Base-by-base conservation (phyloP, 2,329 filamentous ascomycete species). In the Paramyrothecium sp. region DNA sequence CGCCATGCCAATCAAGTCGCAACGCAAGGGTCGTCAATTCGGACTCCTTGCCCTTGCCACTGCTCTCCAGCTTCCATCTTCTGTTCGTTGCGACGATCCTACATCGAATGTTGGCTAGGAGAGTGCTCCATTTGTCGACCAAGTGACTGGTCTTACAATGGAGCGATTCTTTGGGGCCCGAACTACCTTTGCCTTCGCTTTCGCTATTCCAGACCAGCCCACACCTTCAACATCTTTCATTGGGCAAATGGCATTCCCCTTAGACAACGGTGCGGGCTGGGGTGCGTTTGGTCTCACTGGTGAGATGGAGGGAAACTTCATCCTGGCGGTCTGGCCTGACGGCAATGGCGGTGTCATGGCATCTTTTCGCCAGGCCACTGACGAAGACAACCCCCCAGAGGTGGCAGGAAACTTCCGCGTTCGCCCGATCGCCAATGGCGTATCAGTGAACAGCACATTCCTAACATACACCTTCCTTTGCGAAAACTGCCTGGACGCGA, bases 391-490 rank as follows among this genome's bases (percentile, higher is more conserved):
- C 54, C 78, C 78, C 26, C 68, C 76, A n/a, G 73, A 78, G 44
- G 71, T 75, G 7, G 70, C 69, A 2, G 77, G 77, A 3, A 62
- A 69, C 26, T 79, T 79, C 58, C 66, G 69, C 2, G 70, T 77
- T 8, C 64, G 64, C 2, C 70, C 76, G 17, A 78, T 80, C 47
- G 61, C 71, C 5, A 71, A 72, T n/a, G 77, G 72, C 1, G 78
- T 75, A 7, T 72, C 69, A 33, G 72, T 77, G 56, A 80, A 78
- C 66, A 65, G 60, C 51, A 76, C 75, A 1, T 73, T 74, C 57
- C 73, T 78, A 54, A 73, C 73, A 0, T 79, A 77, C 62, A 80
- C 78, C 1, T 80, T 80, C 63, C 67, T 81, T 7, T 81, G 77
- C 66, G 68, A 74, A 49, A 66, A 67, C 12, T 75, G 73, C 51